Evolutionary conservation across 495 filamentous ascomycete genomes (phyloP).

Genomic region (Annulohypoxylon nitens): DNA sequence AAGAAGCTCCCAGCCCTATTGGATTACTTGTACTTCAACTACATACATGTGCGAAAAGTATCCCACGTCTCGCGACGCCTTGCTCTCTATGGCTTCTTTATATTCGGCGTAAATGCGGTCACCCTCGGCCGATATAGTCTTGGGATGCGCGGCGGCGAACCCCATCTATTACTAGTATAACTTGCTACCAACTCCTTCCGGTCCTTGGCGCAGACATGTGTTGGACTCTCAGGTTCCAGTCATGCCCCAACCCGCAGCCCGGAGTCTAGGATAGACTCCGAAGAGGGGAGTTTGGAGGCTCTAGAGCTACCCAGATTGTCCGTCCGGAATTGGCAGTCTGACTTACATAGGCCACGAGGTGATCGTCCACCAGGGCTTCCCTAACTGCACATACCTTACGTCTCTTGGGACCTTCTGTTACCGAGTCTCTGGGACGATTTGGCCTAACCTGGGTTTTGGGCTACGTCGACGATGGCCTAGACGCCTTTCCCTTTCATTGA

Average conservation of each 20-base stretch:
- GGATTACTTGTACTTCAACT: neutral
- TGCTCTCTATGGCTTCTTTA: conserved; percentile 14
- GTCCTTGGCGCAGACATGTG: conserved; percentile 16
- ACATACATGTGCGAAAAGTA: neutral
- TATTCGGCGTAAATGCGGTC: conserved; percentile 41
- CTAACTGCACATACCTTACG: conserved; percentile 10
- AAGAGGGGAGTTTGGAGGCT: conserved; percentile 7
- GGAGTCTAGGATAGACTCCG: conserved; percentile 21
- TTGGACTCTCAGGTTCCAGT: conserved; percentile 16
- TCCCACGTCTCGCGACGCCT: neutral
- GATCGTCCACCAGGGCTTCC: conserved; percentile 28
- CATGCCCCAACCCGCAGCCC: neutral
- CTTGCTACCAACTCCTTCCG: conserved; percentile 23
- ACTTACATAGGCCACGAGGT: conserved; percentile 42
- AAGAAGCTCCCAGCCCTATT: conserved; percentile 25
- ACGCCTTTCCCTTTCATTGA: conserved; percentile 1
- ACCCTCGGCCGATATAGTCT: conserved; percentile 19
- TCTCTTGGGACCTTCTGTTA: conserved; percentile 27
- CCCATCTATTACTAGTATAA: neutral
- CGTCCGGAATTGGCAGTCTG: conserved; percentile 15
- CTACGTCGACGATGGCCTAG: conserved; percentile 15
- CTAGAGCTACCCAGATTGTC: conserved; percentile 4
- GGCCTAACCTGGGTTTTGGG: neutral
- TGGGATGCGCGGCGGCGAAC: neutral
- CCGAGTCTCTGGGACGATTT: conserved; percentile 39